These are phyloP conservation scores for Pisolithus orientalis DNA, from an alignment of 768 basidiomycete species.

Conservation along the genomic window DNA sequence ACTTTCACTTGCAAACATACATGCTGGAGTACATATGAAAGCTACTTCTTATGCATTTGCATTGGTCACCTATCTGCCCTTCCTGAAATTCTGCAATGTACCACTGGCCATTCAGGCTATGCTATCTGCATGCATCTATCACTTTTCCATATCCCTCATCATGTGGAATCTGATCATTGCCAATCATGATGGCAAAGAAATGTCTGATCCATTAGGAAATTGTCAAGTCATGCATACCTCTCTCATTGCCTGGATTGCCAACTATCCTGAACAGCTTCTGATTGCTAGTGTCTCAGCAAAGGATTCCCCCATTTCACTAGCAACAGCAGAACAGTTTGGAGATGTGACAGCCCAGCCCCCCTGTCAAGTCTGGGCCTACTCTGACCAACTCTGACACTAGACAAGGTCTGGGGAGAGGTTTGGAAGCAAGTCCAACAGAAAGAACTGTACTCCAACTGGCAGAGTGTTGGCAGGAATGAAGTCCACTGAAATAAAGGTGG, in stretches of 20 bases:
- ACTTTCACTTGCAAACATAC: conserved; percentile 28
- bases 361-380: no score
- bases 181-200: conserved; percentile 17
- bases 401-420: no score
- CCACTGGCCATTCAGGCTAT: conserved; percentile 19
- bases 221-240: conserved; percentile 7
- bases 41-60: conserved; percentile 25
- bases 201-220: conserved; percentile 18
- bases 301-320: conserved; percentile 10
- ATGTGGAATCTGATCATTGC: conserved; percentile 24
- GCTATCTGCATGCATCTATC: conserved; percentile 22
- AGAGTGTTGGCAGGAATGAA: no score
- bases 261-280: conserved; percentile 13
- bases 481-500: no score
- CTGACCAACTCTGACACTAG: no score
- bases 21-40: conserved; percentile 24
- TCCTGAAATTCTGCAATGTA: conserved; percentile 21
- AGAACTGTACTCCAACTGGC: no score
- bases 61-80: conserved; percentile 25
- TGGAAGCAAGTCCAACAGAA: no score
- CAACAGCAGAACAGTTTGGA: conserved; percentile 9
- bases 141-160: conserved; percentile 26
- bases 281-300: conserved; percentile 9
- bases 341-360: no score
- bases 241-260: conserved; percentile 12